These are phyloP conservation scores for Fraxinus sp. DNA, from an alignment of 305 asterid genomes.

Conservation along the genomic window DNA sequence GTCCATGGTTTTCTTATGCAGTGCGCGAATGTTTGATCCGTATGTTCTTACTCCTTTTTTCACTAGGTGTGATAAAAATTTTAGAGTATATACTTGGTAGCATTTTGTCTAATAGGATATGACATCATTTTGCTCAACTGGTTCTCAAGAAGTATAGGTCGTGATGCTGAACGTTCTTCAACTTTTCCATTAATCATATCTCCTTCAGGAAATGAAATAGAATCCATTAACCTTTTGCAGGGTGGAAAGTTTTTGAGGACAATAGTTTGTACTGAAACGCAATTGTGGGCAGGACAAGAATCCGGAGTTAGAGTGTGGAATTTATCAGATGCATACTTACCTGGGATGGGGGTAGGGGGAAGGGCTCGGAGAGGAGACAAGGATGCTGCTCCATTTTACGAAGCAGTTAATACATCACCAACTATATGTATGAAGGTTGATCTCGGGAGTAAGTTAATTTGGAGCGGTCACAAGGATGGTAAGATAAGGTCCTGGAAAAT, in stretches of 20 bases:
- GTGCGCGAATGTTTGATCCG: background rate
- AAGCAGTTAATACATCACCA: constrained; percentile 67
- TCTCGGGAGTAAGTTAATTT: constrained; percentile 69
- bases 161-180: background rate
- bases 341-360: constrained; percentile 65
- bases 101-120: background rate
- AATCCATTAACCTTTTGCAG: constrained; percentile 35
- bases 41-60: too few relatives aligned
- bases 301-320: constrained; percentile 92
- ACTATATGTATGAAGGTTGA: constrained; percentile 69
- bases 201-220: background rate
- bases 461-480: constrained; percentile 97
- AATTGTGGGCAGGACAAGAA: constrained; percentile 94
- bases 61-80: too few relatives aligned
- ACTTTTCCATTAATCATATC: background rate
- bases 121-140: background rate
- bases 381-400: constrained; percentile 88
- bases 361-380: constrained; percentile 83
- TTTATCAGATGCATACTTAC: constrained; percentile 62
- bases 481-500: constrained; percentile 89
- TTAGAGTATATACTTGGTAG: too few relatives aligned
- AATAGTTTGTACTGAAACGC: constrained; percentile 70
- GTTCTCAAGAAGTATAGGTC: too few relatives aligned
- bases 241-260: constrained; percentile 83
- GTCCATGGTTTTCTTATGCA: background rate